Evolutionary conservation across 2,329 filamentous ascomycete genomes (phyloP).

Genomic region (Daldinia eschscholtzii): DNA sequence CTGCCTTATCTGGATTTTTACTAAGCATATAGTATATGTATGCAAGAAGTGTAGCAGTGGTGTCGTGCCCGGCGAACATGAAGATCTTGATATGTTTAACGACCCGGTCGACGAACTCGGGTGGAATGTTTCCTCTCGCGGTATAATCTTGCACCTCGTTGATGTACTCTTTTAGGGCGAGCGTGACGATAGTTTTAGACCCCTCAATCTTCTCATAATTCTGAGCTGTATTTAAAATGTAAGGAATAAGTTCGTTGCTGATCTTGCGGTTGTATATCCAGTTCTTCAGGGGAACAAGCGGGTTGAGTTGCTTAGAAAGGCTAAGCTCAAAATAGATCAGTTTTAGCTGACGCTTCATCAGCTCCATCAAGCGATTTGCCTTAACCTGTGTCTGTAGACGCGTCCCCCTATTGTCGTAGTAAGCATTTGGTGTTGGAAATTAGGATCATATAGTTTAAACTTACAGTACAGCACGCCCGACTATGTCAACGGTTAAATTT

Average conservation of each 20-base stretch:
- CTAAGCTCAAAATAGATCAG: constrained; percentile 44
- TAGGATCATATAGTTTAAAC: constrained; percentile 16
- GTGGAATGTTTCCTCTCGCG: constrained; percentile 31
- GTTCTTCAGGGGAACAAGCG: constrained; percentile 42
- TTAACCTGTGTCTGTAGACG: constrained; percentile 41
- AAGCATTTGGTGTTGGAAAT: constrained; percentile 14
- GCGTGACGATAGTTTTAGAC: constrained; percentile 50
- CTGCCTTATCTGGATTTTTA: constrained; percentile 44
- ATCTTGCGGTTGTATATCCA: constrained; percentile 50
- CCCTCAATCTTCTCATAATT: constrained; percentile 45
- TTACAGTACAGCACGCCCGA: constrained; percentile 51
- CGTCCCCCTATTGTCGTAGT: constrained; percentile 37
- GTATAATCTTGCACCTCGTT: constrained; percentile 36
- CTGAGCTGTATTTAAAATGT: constrained; percentile 45
- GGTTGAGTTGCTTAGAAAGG: constrained; percentile 40
- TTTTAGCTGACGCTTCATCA: constrained; percentile 40
- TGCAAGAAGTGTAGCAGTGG: constrained; percentile 49
- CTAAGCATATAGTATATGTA: constrained; percentile 46
- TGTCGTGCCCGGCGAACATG: constrained; percentile 53
- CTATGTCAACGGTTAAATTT: constrained; percentile 49
- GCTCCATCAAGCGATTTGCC: constrained; percentile 37
- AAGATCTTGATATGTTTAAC: constrained; percentile 51
- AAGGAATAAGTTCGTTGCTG: constrained; percentile 46
- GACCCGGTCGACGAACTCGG: constrained; percentile 43
- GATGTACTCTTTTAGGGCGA: constrained; percentile 48